Evolutionary conservation across 495 filamentous ascomycete genomes (phyloP).

Genomic region (Thozetella sp.): DNA sequence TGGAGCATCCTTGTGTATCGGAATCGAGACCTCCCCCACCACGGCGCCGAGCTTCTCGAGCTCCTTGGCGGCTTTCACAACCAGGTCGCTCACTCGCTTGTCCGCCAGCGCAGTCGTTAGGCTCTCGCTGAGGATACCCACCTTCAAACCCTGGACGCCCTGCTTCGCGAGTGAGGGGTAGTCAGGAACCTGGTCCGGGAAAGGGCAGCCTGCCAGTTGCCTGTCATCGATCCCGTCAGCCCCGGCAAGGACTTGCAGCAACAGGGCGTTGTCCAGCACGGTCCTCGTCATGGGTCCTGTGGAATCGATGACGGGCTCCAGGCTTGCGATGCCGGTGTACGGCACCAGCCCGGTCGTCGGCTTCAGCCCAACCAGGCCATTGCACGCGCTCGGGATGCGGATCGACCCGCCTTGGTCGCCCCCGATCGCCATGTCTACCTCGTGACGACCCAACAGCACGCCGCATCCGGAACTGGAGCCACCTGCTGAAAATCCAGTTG

Average conservation of each 20-base stretch:
- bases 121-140: conserved; percentile 55
- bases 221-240: conserved; percentile 61
- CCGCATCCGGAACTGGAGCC: conserved; percentile 61
- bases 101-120: conserved; percentile 43
- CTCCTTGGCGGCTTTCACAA: conserved; percentile 42
- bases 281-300: conserved; percentile 49
- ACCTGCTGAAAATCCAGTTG: conserved; percentile 50
- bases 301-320: conserved; percentile 48
- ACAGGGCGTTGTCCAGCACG: conserved; percentile 49
- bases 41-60: conserved; percentile 52
- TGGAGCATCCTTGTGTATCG: conserved; percentile 50
- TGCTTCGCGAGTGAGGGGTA: conserved; percentile 11
- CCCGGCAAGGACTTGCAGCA: conserved; percentile 55
- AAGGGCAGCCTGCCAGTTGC: conserved; percentile 16
- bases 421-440: conserved; percentile 58
- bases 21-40: conserved; percentile 53
- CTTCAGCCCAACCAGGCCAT: conserved; percentile 49
- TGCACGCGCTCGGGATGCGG: conserved; percentile 52
- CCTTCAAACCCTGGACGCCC: conserved; percentile 30
- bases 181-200: conserved; percentile 1
- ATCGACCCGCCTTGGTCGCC: conserved; percentile 64
- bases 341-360: conserved; percentile 52
- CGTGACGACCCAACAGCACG: conserved; percentile 49
- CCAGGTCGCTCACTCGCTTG: conserved; percentile 37
- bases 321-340: conserved; percentile 46